Evolutionary conservation across 2,329 filamentous ascomycete genomes (phyloP), one percentile per base, ranked within the genome.

Genomic region (Aspergillus felis): DNA sequence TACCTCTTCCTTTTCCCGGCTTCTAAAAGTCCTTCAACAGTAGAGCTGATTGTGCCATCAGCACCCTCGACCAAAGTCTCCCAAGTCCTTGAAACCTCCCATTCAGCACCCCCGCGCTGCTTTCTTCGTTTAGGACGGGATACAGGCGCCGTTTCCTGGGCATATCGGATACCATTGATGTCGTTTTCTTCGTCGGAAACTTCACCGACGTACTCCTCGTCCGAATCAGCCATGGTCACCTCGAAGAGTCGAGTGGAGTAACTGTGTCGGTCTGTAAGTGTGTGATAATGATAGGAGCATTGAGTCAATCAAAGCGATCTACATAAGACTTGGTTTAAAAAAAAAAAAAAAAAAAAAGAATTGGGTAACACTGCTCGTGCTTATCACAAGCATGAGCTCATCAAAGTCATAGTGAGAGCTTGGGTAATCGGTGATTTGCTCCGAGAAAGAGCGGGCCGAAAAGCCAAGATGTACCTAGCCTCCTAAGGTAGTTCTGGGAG

Each of bases 1-100:
- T 72, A 86, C 84, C 85, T 81, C 71, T 87, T 87, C 58, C 92
- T 86, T 80, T 95, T 95, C 71, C 90, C 87, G 24, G 91, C 90
- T 74, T 96, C 91, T 51, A 92, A 82, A 29, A 89, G 76, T 24
- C 88, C 87, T 62, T 90, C 87, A 44, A 96, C 83, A 12, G 84
- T 82, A 46, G 83, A 84, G 57, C 86, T 87, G 64, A 96, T 85
- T 57, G 86, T 87, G 49, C 90, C 91, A 76, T 95, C 90, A 46
- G 86, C 87, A 22, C 88, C 87, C 74, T 94, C 91, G 51, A 90
- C 84, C 35, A 92, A 84, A 6, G 84, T 84, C 70, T 93, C 90
- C 79, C 80, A 82, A 22, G 79, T 81, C 62, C 80, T 70, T 27
- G 76, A 75, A 42, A 81, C 76, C 64, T 80, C 76, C 72, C 78